These are phyloP conservation scores for Hypoxylon sp. DNA, from an alignment of 2,329 filamentous ascomycete genomes.

Conservation along the genomic window DNA sequence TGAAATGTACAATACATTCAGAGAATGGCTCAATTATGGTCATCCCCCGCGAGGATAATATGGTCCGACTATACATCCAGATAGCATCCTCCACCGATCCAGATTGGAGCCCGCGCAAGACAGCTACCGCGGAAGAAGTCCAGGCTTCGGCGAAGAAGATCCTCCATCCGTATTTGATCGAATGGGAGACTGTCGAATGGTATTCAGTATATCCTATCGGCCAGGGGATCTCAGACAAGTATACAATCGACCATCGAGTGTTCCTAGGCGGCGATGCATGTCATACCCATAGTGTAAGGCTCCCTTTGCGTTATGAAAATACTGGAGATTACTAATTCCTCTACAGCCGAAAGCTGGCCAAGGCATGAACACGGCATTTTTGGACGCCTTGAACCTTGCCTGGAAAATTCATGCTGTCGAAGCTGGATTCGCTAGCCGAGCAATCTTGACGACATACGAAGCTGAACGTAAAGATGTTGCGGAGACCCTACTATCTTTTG, in stretches of 20 bases:
- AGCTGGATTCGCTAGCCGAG: conserved; percentile 81
- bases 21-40: conserved; percentile 83
- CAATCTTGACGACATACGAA: conserved; percentile 87
- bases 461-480: conserved; percentile 87
- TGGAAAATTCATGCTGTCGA: conserved; percentile 98
- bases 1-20: conserved; percentile 84
- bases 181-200: conserved; percentile 79
- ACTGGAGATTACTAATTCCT: conserved; percentile 49
- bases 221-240: conserved; percentile 78
- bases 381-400: conserved; percentile 88
- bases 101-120: conserved; percentile 73
- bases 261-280: conserved; percentile 85
- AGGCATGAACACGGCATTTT: conserved; percentile 85
- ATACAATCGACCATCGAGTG: conserved; percentile 77
- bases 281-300: conserved; percentile 79
- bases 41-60: conserved; percentile 78
- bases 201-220: conserved; percentile 84
- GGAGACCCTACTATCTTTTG: conserved; percentile 86
- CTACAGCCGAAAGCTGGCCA: conserved; percentile 81
- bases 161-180: conserved; percentile 75
- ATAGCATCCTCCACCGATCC: conserved; percentile 73
- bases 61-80: conserved; percentile 80
- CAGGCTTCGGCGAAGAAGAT: conserved; percentile 76
- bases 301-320: neutral
- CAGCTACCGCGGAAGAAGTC: conserved; percentile 74